phyloP scores from a whole-genome alignment of 1,284 basidiomycete genomes.

The Cryptococcus hybrid region DNA sequence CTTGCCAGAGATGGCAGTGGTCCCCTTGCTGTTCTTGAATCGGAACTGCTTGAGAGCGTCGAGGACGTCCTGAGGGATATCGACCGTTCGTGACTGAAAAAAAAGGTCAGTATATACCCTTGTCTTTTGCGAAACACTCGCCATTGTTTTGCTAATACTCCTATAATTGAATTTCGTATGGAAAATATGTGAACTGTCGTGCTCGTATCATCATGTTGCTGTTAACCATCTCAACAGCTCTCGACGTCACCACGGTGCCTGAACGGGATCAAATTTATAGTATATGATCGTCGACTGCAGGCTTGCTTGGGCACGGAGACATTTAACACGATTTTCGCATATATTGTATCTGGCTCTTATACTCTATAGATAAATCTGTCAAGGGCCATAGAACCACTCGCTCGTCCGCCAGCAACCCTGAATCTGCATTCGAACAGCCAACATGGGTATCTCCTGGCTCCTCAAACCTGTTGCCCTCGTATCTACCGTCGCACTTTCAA shows the following conservation, averaged over 20 bases:
- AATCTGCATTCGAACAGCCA: too few relatives aligned
- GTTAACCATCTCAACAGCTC: not conserved
- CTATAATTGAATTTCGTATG: too few relatives aligned
- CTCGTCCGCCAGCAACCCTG: too few relatives aligned
- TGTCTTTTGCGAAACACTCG: too few relatives aligned
- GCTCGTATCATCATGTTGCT: conserved; percentile 4
- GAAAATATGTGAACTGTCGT: too few relatives aligned
- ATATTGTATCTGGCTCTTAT: too few relatives aligned
- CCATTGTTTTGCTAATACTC: too few relatives aligned
- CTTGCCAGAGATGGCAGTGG: conserved; percentile 65
- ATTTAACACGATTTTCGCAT: too few relatives aligned
- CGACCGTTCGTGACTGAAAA: conserved; percentile 58
- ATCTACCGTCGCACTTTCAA: conserved; percentile 41
- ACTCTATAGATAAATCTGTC: too few relatives aligned
- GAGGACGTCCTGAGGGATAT: conserved; percentile 74
- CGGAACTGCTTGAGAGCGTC: conserved; percentile 77
- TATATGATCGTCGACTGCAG: not conserved
- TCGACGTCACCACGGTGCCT: not conserved
- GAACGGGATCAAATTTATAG: not conserved
- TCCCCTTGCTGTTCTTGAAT: conserved; percentile 65
- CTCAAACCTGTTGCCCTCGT: conserved; percentile 44
- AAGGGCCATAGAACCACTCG: too few relatives aligned
- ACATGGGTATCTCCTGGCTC: conserved; percentile 27
- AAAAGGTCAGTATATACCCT: too few relatives aligned
- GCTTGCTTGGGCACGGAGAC: too few relatives aligned